A percentile compares a stretch with the other conserved stretches of the same genome.
Evolutionary conservation across 345 rosid species (phyloP).

Genomic region (Rhodamnia argentea): DNA sequence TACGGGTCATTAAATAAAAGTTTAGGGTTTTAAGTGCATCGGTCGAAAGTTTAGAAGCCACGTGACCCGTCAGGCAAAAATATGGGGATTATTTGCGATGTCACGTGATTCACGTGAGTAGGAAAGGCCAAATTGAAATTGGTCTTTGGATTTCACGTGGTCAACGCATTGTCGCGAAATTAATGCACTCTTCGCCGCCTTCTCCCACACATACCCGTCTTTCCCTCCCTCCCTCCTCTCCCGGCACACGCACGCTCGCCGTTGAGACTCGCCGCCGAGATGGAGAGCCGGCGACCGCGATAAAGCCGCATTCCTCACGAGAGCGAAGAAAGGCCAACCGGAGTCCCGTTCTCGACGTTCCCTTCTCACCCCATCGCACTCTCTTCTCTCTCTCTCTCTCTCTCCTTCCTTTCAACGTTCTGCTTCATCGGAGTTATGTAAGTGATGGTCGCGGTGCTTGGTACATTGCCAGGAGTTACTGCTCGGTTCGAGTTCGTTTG

Average conservation of each 20-base stretch:
- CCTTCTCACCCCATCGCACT: not conserved
- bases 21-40: not conserved
- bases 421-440: not conserved
- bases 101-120: not conserved
- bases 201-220: not conserved
- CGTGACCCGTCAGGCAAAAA: accelerated
- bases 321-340: too few relatives aligned
- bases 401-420: not conserved
- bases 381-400: not conserved
- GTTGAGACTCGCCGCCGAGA: too few relatives aligned
- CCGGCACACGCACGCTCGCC: not conserved
- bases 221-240: not conserved
- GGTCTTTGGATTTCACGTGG: not conserved
- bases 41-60: accelerated
- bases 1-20: not conserved
- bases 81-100: not conserved
- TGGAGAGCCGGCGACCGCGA: too few relatives aligned
- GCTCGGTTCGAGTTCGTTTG: not conserved
- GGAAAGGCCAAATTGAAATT: not conserved
- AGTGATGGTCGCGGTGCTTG: not conserved
- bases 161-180: too few relatives aligned
- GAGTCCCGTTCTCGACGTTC: too few relatives aligned
- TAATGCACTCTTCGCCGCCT: not conserved
- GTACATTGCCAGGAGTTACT: not conserved
- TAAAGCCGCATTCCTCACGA: too few relatives aligned